Conservation (phyloP, 768 basidiomycete species). For the Piloderma croceum region DNA sequence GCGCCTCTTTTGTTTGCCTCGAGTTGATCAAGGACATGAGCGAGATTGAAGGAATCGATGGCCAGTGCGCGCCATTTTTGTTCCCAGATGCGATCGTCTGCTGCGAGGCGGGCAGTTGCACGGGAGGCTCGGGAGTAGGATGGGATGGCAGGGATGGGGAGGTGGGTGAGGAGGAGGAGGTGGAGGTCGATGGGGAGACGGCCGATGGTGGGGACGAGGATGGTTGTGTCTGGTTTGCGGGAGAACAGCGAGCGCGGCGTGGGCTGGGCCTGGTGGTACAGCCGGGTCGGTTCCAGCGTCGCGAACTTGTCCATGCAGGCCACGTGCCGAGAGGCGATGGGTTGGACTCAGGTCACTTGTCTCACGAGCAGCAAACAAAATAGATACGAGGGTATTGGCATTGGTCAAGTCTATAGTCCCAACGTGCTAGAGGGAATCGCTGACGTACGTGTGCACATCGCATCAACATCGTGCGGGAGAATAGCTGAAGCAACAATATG, state of each 20-base stretch:
- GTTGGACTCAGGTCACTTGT: too few relatives aligned
- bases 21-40: conserved; percentile 51
- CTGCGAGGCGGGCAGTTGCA: conserved; percentile 54
- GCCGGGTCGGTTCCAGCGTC: conserved; percentile 70
- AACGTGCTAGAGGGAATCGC: too few relatives aligned
- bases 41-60: conserved; percentile 40
- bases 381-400: too few relatives aligned
- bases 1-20: conserved; percentile 43
- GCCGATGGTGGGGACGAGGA: conserved; percentile 49
- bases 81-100: conserved; percentile 80
- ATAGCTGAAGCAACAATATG: too few relatives aligned
- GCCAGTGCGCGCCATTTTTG: conserved; percentile 60
- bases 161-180: conserved; percentile 61
- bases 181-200: conserved; percentile 76
- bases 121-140: conserved; percentile 65
- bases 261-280: conserved; percentile 36
- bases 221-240: conserved; percentile 12
- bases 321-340: too few relatives aligned
- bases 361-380: too few relatives aligned
- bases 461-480: too few relatives aligned
- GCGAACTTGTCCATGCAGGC: conserved; percentile 83
- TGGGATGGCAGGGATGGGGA: conserved; percentile 78
- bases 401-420: too few relatives aligned
- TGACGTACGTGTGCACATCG: too few relatives aligned
- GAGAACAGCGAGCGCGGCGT: conserved; percentile 27